Conservation (phyloP, 2,329 filamentous ascomycete genomes). For the Ceratocystis alfenasii region DNA sequence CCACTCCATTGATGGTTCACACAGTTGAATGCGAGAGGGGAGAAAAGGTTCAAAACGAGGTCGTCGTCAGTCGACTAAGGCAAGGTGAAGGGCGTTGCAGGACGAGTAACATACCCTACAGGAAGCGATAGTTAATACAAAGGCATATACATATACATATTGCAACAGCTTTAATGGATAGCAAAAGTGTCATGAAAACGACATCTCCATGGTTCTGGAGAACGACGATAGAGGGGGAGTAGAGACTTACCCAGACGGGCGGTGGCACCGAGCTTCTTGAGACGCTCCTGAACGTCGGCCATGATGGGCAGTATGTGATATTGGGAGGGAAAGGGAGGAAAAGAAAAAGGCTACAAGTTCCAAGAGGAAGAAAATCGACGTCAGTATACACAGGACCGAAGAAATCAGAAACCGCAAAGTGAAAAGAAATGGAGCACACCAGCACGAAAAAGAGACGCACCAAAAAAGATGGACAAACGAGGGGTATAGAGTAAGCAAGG, state of each 20-base stretch:
- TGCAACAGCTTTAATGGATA: not conserved
- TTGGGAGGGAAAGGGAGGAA: constrained; percentile 24
- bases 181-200: constrained; percentile 1
- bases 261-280: constrained; percentile 46
- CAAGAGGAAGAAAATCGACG: constrained; percentile 26
- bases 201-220: not conserved
- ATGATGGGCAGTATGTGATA: constrained; percentile 32
- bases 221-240: constrained; percentile 13
- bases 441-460: constrained; percentile 7
- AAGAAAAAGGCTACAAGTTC: constrained; percentile 20
- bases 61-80: not conserved
- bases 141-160: constrained; percentile 20
- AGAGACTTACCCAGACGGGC: constrained; percentile 55
- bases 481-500: constrained; percentile 9
- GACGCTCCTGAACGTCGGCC: constrained; percentile 46
- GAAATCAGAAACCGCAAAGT: constrained; percentile 24
- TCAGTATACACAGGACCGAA: constrained; percentile 26
- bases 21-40: constrained; percentile 2
- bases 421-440: constrained; percentile 23
- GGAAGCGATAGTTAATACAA: constrained; percentile 23
- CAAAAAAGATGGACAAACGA: constrained; percentile 14
- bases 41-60: constrained; percentile 13
- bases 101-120: constrained; percentile 21
- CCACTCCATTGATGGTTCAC: constrained; percentile 19
- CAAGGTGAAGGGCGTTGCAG: constrained; percentile 10